A percentile compares a stretch with the other conserved stretches of the same genome.
Conservation (phyloP, 2,329 filamentous ascomycete genomes). For the Colletotrichum agaves region DNA sequence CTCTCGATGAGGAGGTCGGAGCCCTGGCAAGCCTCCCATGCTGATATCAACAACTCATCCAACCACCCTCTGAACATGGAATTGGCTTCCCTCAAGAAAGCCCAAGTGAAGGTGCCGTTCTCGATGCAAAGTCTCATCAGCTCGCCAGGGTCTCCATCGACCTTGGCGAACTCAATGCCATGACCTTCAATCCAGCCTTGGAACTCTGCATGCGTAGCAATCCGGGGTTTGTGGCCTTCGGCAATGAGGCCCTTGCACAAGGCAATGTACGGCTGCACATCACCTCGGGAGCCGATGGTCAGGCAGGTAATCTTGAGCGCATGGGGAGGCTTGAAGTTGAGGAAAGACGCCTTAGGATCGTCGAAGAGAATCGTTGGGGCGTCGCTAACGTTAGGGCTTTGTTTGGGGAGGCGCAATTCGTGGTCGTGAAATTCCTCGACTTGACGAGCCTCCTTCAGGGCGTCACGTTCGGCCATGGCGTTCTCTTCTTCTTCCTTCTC, state of each 20-base stretch:
- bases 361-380: conserved; percentile 87
- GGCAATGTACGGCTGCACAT: conserved; percentile 97
- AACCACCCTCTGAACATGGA: conserved; percentile 94
- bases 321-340: conserved; percentile 88
- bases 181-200: conserved; percentile 89
- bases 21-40: conserved; percentile 85
- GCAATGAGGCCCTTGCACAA: conserved; percentile 89
- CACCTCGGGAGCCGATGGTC: conserved; percentile 94
- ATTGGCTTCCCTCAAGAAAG: conserved; percentile 89
- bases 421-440: conserved; percentile 60
- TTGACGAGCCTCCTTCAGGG: conserved; percentile 78
- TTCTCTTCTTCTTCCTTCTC: conserved; percentile 77
- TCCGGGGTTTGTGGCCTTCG: conserved; percentile 86
- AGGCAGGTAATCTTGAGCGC: conserved; percentile 89
- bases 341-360: conserved; percentile 85
- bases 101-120: conserved; percentile 95
- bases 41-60: conserved; percentile 83
- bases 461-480: conserved; percentile 83
- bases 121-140: conserved; percentile 97
- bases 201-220: conserved; percentile 94
- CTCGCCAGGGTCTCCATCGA: conserved; percentile 92
- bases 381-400: conserved; percentile 60
- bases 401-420: conserved; percentile 60
- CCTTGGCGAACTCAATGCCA: conserved; percentile 89
- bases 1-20: conserved; percentile 94